phyloP scores from a whole-genome alignment of 75 land plant genomes.

The Ceratopteris richardii region DNA sequence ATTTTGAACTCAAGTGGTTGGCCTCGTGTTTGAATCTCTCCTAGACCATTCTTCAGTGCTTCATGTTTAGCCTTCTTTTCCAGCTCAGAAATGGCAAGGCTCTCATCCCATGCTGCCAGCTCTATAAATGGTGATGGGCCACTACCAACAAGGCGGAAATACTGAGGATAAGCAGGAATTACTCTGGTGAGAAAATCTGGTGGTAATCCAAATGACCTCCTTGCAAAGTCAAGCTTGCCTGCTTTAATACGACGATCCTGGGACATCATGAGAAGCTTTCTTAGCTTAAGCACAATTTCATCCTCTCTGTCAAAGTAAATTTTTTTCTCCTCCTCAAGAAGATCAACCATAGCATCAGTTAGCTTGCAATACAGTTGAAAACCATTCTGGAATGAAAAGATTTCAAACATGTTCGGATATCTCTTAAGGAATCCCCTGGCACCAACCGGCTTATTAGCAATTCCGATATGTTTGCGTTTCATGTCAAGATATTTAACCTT shows the following conservation, averaged over 20 bases:
- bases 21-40: conserved; percentile 41
- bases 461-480: not conserved
- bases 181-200: conserved; percentile 46
- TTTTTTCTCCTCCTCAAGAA: conserved; percentile 35
- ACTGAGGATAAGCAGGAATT: conserved; percentile 27
- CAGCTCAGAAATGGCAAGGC: conserved; percentile 28
- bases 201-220: conserved; percentile 56
- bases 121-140: conserved; percentile 23
- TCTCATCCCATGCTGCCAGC: conserved; percentile 39
- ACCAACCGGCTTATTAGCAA: conserved; percentile 2
- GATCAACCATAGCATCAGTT: conserved; percentile 17
- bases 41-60: conserved; percentile 47
- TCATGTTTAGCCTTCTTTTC: conserved; percentile 59
- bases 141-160: conserved; percentile 32
- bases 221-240: conserved; percentile 32
- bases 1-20: conserved; percentile 20
- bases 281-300: conserved; percentile 23
- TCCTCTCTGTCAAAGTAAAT: conserved; percentile 16
- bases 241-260: conserved; percentile 25
- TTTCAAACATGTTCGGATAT: conserved; percentile 53
- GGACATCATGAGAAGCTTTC: conserved; percentile 62
- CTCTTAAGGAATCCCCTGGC: conserved; percentile 31
- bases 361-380: conserved; percentile 37
- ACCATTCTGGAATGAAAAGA: conserved; percentile 35
- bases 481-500: not conserved